These are phyloP conservation scores for Aphanomyces stellatus DNA, from an alignment of 352 stramenopile species.

Conservation along the genomic window DNA sequence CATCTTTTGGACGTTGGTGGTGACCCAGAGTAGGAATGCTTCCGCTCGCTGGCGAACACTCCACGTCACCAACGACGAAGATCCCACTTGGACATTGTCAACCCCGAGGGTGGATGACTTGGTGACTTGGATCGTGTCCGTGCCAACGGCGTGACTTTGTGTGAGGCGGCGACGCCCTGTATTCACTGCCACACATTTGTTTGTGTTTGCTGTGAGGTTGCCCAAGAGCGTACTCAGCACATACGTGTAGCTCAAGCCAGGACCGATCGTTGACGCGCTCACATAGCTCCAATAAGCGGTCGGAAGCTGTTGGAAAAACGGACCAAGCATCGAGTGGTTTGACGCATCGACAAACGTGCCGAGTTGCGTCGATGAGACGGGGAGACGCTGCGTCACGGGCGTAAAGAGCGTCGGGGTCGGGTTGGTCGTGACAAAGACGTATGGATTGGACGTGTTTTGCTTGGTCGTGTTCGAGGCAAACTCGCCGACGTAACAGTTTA, in stretches of 20 bases:
- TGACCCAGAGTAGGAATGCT: background rate
- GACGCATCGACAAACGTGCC: slow-evolving; percentile 4
- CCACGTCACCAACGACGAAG: background rate
- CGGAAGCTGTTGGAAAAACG: slow-evolving; percentile 1
- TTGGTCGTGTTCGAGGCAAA: background rate
- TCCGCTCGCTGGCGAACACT: background rate
- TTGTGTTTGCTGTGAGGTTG: slow-evolving; percentile 1
- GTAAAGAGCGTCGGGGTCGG: background rate
- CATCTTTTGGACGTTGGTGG: background rate
- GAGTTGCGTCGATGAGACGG: background rate
- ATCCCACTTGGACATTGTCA: too few species aligned
- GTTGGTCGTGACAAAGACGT: background rate
- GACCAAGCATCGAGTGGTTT: background rate
- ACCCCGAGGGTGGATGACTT: too few species aligned
- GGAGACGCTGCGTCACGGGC: slow-evolving; percentile 2
- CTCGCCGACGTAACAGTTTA: slow-evolving; percentile 15
- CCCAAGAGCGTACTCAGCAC: background rate
- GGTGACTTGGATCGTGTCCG: too few species aligned
- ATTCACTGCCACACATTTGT: background rate
- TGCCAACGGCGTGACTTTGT: too few species aligned
- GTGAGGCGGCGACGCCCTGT: too few species aligned
- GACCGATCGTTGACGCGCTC: background rate
- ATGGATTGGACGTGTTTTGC: background rate
- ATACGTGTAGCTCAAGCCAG: slow-evolving; percentile 13
- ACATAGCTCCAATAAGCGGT: slow-evolving; percentile 10